These are phyloP conservation scores for Hypholoma sublateritium DNA, from an alignment of 768 basidiomycete species.

Conservation along the genomic window DNA sequence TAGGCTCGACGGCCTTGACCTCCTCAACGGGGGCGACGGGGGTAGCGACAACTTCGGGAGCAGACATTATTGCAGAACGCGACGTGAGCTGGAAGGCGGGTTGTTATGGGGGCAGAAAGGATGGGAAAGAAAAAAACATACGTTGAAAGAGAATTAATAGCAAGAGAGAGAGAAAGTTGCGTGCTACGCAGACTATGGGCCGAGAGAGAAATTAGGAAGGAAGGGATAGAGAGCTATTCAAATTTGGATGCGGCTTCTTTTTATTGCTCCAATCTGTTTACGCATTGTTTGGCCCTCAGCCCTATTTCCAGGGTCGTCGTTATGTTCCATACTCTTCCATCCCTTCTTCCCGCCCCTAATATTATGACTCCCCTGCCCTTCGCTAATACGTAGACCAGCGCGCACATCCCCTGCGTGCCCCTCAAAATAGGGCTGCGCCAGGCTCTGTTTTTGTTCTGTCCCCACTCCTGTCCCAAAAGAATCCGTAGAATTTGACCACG, in stretches of 20 bases:
- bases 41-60: conserved; percentile 54
- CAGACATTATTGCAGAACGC: conserved; percentile 79
- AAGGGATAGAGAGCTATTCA: conserved; percentile 47
- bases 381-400: background rate
- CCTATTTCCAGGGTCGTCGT: conserved; percentile 33
- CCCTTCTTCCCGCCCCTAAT: conserved; percentile 4
- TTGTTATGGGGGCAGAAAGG: conserved; percentile 17
- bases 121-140: conserved; percentile 23
- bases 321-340: conserved; percentile 17
- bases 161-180: conserved; percentile 46
- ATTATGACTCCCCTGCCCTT: background rate
- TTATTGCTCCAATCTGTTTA: conserved; percentile 45
- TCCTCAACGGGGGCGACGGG: conserved; percentile 32
- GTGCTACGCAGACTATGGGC: conserved; percentile 55
- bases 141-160: conserved; percentile 53
- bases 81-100: conserved; percentile 46
- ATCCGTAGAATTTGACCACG: conserved; percentile 1
- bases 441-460: background rate
- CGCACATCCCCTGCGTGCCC: background rate
- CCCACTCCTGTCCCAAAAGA: background rate
- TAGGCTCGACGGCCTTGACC: conserved; percentile 29
- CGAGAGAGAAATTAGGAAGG: conserved; percentile 59
- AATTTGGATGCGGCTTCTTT: conserved; percentile 38
- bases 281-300: conserved; percentile 41
- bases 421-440: background rate